Evolutionary conservation across 225 moss, liverwort and hornwort species (phyloP).

Genomic region (Lunularia cruciata): DNA sequence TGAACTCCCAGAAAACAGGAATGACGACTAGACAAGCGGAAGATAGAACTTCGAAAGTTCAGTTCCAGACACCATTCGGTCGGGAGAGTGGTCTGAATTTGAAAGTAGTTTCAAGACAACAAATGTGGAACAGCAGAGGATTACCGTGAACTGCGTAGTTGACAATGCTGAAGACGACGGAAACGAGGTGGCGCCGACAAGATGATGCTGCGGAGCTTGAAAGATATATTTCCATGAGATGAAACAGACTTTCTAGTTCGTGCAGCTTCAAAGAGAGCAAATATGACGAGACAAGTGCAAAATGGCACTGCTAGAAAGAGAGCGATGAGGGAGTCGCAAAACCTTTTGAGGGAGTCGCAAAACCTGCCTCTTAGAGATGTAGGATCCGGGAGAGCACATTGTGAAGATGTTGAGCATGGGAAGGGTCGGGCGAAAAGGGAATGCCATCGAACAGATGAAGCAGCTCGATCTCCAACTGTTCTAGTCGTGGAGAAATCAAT

Average conservation of each 20-base stretch:
- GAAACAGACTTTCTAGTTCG: background rate
- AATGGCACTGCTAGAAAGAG: conserved; percentile 7
- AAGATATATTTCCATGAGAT: background rate
- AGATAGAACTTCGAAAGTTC: background rate
- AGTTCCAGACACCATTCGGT: background rate
- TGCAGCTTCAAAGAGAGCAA: background rate
- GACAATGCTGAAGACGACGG: background rate
- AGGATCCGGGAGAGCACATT: background rate
- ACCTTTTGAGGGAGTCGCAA: conserved; percentile 6
- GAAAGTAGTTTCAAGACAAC: background rate
- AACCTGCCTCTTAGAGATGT: background rate
- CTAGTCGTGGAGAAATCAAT: background rate
- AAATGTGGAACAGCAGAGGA: background rate
- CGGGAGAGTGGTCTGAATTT: background rate
- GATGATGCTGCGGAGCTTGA: background rate
- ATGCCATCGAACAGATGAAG: background rate
- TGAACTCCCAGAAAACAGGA: background rate
- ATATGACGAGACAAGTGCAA: background rate
- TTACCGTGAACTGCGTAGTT: no score
- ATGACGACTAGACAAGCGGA: background rate
- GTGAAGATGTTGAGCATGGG: background rate
- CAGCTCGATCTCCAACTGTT: background rate
- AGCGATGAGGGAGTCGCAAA: conserved; percentile 14
- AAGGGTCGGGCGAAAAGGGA: conserved; percentile 3
- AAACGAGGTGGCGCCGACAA: background rate